phyloP scores from a whole-genome alignment of 495 filamentous ascomycete genomes.

The Daldinia childiae region DNA sequence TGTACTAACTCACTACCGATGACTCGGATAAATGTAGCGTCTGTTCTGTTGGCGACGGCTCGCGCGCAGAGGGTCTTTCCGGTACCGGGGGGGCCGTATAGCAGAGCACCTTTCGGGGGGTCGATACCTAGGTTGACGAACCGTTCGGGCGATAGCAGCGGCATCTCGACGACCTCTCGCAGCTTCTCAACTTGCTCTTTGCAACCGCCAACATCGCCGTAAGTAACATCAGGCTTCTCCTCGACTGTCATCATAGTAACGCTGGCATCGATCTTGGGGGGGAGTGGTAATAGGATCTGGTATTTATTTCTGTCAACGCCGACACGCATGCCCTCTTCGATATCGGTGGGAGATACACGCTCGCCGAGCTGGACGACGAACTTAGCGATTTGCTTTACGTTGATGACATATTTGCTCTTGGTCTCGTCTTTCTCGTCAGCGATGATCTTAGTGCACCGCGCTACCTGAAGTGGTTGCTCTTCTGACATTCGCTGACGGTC shows the following conservation, averaged over 20 bases:
- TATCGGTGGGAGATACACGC: conserved; percentile 96
- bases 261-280: conserved; percentile 97
- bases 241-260: conserved; percentile 99
- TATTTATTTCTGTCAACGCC: conserved; percentile 99
- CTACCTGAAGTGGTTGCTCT: conserved; percentile 97
- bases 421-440: conserved; percentile 94
- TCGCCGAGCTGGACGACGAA: conserved; percentile 99
- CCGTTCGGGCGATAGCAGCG: conserved; percentile 91
- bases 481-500: conserved; percentile 98
- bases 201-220: conserved; percentile 97
- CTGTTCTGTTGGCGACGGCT: conserved; percentile 96
- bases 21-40: conserved; percentile 98
- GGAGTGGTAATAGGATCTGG: conserved; percentile 96
- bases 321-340: conserved; percentile 98
- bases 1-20: conserved; percentile 97
- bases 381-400: conserved; percentile 99
- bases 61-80: conserved; percentile 98
- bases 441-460: conserved; percentile 98
- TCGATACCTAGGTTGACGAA: conserved; percentile 98
- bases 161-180: conserved; percentile 98
- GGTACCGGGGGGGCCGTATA: conserved; percentile 96
- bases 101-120: conserved; percentile 94
- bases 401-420: conserved; percentile 99
- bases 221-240: conserved; percentile 99
- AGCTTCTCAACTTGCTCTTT: conserved; percentile 99